Base-by-base conservation (phyloP, 176 grass and related monocot genomes). In the Miscanthus lutarioriparius region DNA sequence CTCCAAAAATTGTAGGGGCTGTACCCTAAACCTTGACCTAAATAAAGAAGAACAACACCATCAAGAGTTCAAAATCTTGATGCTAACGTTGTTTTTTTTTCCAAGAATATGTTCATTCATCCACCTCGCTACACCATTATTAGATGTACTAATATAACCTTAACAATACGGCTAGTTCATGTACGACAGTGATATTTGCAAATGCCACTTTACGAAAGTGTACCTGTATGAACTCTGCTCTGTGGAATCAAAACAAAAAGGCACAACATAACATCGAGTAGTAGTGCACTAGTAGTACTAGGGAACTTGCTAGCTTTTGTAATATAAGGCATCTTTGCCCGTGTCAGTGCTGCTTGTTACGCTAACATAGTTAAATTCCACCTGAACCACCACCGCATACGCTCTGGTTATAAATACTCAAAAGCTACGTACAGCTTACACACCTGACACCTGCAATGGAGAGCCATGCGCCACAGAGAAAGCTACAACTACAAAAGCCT, bases 401-500 rank as follows among this genome's bases (percentile, higher is more conserved):
- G 35, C 76, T 37, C 15, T 12, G 1, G 1, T 10, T 33, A 71
- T 40, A 56, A 82, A 82, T 64, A 77, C 64, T 82, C 10, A 40
- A 77, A 84, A 80, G 78, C 47, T 66, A 72, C 72, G 83, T 81
- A 89, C 88, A 86, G 41, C 64, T 19, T 78, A 72, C 64, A 56
- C 65, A 11, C 53, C 3, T 68, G 20, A 1, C 65, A 8, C 53
- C 5, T 68, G 30, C 19, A 67, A 33, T 54, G 53, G 59, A 25
- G 61, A 64, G 41, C 23, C 51, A 51, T 64, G 19, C 40, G 76
- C 78, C 61, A 64, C 25, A 28, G 25, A 62, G 59, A 62, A 62
- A 76, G 72, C 6, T 68, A 73, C 8, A 14, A 4, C 6, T 8
- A 48, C 32, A 23, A 82, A 63, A 70, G 19, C 35, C 45, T 25